Evolutionary conservation across 2,329 filamentous ascomycete genomes (phyloP).

Genomic region (Mollisiaceae sp.): DNA sequence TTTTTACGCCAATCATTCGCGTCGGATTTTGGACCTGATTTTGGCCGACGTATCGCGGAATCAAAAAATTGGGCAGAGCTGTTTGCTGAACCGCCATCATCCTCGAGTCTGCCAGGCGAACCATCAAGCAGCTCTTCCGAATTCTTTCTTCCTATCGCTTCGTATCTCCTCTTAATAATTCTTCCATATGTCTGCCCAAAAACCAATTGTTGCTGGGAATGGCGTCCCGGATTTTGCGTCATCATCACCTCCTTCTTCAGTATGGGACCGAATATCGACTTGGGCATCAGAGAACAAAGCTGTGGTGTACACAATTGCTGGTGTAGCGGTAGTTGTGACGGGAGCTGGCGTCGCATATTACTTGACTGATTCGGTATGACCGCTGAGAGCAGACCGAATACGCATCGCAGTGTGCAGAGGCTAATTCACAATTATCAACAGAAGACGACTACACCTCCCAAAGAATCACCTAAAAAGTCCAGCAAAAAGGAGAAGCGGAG

Average conservation of each 20-base stretch:
- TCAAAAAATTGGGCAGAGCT: neutral
- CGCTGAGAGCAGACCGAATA: neutral
- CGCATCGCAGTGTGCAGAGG: neutral
- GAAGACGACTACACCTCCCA: constrained; percentile 30
- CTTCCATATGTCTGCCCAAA: constrained; percentile 39
- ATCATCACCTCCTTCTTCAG: constrained; percentile 41
- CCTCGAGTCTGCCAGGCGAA: constrained; percentile 23
- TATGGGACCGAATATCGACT: constrained; percentile 84
- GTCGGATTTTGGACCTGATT: neutral
- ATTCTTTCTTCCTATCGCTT: constrained; percentile 31
- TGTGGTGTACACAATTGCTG: constrained; percentile 93
- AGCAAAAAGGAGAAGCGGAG: constrained; percentile 91
- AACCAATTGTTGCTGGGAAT: constrained; percentile 36
- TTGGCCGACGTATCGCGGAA: neutral
- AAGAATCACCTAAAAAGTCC: constrained; percentile 67
- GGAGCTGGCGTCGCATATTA: constrained; percentile 95
- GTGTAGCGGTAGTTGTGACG: constrained; percentile 88
- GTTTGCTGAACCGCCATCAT: constrained; percentile 23
- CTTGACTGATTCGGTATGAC: constrained; percentile 65
- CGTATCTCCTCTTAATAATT: constrained; percentile 35
- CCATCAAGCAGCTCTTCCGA: constrained; percentile 30
- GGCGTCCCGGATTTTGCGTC: constrained; percentile 40
- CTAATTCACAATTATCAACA: constrained; percentile 1
- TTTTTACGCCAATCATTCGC: neutral
- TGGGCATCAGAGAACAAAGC: constrained; percentile 98